Evolutionary conservation across 805 yeast species (phyloP).

Genomic region (Pichia paraexigua): DNA sequence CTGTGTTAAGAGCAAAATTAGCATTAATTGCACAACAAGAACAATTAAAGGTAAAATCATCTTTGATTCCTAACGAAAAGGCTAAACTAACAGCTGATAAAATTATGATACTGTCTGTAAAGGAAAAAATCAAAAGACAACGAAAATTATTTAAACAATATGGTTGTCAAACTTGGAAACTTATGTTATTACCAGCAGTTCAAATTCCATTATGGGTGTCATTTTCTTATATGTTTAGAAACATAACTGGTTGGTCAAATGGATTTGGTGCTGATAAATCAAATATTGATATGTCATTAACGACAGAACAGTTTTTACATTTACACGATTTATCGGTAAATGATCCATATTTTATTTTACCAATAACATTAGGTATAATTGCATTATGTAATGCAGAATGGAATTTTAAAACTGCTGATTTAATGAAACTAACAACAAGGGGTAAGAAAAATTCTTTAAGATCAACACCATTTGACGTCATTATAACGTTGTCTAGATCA

Average conservation of each 20-base stretch:
- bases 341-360: conserved; percentile 59
- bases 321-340: conserved; percentile 46
- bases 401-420: conserved; percentile 57
- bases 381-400: conserved; percentile 78
- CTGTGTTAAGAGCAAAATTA: conserved; percentile 54
- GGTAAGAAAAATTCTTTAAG: conserved; percentile 38
- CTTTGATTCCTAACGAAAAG: conserved; percentile 22
- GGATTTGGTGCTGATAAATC: conserved; percentile 31
- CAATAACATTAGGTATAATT: conserved; percentile 61
- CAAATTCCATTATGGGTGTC: conserved; percentile 87
- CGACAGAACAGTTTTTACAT: conserved; percentile 55
- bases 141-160: conserved; percentile 57
- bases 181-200: conserved; percentile 61
- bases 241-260: conserved; percentile 59
- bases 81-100: conserved; percentile 64
- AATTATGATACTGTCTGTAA: conserved; percentile 61
- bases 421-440: conserved; percentile 35
- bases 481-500: conserved; percentile 64
- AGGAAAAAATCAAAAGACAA: conserved; percentile 73
- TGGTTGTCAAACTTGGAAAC: conserved; percentile 75
- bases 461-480: conserved; percentile 52
- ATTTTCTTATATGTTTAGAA: conserved; percentile 66
- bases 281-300: conserved; percentile 38
- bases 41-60: conserved; percentile 15
- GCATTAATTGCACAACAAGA: conserved; percentile 38